These are phyloP conservation scores for Liriodendron chinense DNA, from an alignment of 164 flowering plant species.

Conservation along the genomic window DNA sequence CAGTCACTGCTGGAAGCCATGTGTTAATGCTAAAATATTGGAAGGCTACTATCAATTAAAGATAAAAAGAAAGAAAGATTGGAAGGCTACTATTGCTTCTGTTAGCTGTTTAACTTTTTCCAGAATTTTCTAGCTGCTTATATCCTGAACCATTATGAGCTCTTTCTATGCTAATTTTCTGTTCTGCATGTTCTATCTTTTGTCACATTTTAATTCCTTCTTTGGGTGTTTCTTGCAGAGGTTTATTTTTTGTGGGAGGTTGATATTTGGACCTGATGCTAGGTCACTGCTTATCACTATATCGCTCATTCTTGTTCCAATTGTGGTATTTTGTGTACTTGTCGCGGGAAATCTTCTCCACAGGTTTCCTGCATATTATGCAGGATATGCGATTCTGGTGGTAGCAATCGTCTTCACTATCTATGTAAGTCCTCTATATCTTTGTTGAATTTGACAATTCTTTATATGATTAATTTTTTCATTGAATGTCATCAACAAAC, in stretches of 20 bases:
- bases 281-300: conserved; percentile 68
- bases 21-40: not conserved
- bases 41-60: not conserved
- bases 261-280: conserved; percentile 96
- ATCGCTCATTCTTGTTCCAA: conserved; percentile 68
- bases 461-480: not conserved
- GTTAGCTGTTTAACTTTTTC: not conserved
- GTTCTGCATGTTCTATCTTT: not conserved
- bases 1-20: not conserved
- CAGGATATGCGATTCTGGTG: conserved; percentile 88
- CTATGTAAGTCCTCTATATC: conserved; percentile 57
- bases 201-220: not conserved
- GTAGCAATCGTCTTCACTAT: conserved; percentile 67
- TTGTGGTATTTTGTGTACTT: conserved; percentile 64
- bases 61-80: too few relatives aligned
- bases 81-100: not conserved
- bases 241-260: conserved; percentile 75
- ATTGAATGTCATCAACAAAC: not conserved
- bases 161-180: not conserved
- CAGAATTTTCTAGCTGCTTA: not conserved
- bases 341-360: conserved; percentile 91
- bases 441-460: not conserved
- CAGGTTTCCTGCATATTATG: conserved; percentile 62
- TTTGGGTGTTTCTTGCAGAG: conserved; percentile 49
- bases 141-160: not conserved